A percentile compares a stretch with the other conserved stretches of the same genome.
phyloP scores from a whole-genome alignment of 306 rosid species.

The Begonia fuchsioides region DNA sequence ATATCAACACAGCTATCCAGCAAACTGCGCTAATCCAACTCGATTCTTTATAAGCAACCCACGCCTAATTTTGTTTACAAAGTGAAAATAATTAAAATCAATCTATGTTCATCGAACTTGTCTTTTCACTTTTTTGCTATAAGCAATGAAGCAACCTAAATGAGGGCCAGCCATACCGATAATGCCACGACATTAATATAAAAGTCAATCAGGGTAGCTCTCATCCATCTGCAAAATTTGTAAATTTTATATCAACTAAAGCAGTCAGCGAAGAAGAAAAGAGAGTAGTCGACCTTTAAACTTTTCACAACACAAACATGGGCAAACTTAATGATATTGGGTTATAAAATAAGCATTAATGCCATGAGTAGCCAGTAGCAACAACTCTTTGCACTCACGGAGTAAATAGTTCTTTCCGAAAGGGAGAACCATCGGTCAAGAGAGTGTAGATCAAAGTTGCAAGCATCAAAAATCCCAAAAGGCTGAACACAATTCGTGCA shows the following conservation, averaged over 20 bases:
- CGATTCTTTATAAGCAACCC: constrained; percentile 75
- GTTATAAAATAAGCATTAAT: neutral
- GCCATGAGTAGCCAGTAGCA: constrained; percentile 1
- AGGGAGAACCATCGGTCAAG: constrained; percentile 64
- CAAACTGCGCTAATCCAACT: constrained; percentile 37
- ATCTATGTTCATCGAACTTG: too few species aligned
- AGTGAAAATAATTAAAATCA: neutral
- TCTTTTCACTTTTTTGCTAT: too few species aligned
- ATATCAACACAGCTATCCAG: constrained; percentile 57
- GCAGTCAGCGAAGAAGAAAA: too few species aligned
- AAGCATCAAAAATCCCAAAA: constrained; percentile 51
- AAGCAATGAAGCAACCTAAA: neutral
- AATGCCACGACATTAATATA: constrained; percentile 58
- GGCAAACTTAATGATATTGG: too few species aligned
- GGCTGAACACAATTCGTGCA: constrained; percentile 38
- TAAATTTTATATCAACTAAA: constrained; percentile 11
- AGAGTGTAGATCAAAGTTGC: constrained; percentile 56
- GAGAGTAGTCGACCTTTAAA: too few species aligned
- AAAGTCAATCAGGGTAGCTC: constrained; percentile 67
- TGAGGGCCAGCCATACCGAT: constrained; percentile 36
- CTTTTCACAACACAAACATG: neutral
- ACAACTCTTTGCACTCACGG: constrained; percentile 44
- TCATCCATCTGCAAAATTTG: constrained; percentile 57
- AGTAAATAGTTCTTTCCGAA: constrained; percentile 54
- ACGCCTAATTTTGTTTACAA: constrained; percentile 36